Evolutionary conservation across 768 basidiomycete genomes (phyloP), one percentile per base, ranked within the genome.

Genomic region (Postia placenta): DNA sequence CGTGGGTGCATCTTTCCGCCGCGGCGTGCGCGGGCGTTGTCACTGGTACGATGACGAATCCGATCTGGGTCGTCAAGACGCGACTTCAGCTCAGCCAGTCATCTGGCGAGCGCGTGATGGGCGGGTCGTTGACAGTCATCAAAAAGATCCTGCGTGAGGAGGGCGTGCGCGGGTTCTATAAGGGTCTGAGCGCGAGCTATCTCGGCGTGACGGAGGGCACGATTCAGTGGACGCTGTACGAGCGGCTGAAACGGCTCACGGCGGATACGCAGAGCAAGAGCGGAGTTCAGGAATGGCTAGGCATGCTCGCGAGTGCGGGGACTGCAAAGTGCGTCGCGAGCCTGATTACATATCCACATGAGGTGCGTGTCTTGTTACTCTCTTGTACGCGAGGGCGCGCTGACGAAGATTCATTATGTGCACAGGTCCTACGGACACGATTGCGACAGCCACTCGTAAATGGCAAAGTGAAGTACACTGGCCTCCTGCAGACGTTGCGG

Each of bases 51-150:
- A 91, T 82, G 11, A 98, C 96, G 19, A 99, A 99, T 65, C 96
- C 96, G 0, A 95, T 99, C 22, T 99, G 96, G 96, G 96, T 99
- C 41, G 92, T 99, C 52, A 99, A 98, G 67, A 99, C 96, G 38
- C 84, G 95, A 5, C 60, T 99, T 47, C 96, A 99, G 62, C 80
- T 99, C 14, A 70, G 68, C 2, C 25, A 47, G 11, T 22, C 50
- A 19, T 23, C 43, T 9, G n/a, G 42, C 19, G 47, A 53, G 33
- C 63, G 67, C 11, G 61, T 70, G 3, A 54, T 79, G 1, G 79
- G 80, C 0, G 78, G 77, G 14, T 84, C 82, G 48, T 74, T 71
- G 68, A 54, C 63, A 9, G 82, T 78, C 60, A 87, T 92, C 36
- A 78, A 74, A 60, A 69, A 82, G 56, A 96, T 99, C 46, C 64